Evolutionary conservation across 2,329 filamentous ascomycete genomes (phyloP).

Genomic region (Rhynchosporium secalis): DNA sequence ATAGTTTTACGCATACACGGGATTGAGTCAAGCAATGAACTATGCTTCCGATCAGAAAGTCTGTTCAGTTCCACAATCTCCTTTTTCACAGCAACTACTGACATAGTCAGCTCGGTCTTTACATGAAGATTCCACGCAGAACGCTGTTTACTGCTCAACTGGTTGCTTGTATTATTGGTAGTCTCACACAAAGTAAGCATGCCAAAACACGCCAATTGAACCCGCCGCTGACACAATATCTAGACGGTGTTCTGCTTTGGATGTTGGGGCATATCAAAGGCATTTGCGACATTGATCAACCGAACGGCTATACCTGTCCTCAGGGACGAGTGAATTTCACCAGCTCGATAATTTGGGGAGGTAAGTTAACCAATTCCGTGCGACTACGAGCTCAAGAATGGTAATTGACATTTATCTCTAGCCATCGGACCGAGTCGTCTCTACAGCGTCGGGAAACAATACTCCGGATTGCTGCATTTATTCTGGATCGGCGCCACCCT

Average conservation of each 20-base stretch:
- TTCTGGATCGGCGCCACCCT: conserved; percentile 67
- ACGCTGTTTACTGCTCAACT: conserved; percentile 38
- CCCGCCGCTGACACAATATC: conserved; percentile 59
- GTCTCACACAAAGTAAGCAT: conserved; percentile 32
- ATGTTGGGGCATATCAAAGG: conserved; percentile 60
- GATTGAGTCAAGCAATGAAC: no score
- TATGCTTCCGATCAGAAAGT: no score
- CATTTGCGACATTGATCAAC: conserved; percentile 56
- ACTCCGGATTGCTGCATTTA: conserved; percentile 67
- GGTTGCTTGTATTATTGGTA: conserved; percentile 16
- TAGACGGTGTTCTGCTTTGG: conserved; percentile 59
- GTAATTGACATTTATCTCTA: no score
- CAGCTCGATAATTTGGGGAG: conserved; percentile 69
- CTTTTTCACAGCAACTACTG: no score
- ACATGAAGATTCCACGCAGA: conserved; percentile 41
- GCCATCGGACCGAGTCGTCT: conserved; percentile 68
- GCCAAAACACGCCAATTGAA: conserved; percentile 45
- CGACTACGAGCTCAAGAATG: no score
- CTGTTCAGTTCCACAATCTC: no score
- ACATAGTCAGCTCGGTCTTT: conserved; percentile 44
- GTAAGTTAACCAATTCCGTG: no score
- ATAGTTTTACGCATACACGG: no score
- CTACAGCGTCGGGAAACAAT: conserved; percentile 64
- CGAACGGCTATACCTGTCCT: conserved; percentile 51
- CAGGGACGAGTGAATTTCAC: conserved; percentile 54